phyloP scores from a whole-genome alignment of 177 flowering plant genomes.

The Tripterygium wilfordii region DNA sequence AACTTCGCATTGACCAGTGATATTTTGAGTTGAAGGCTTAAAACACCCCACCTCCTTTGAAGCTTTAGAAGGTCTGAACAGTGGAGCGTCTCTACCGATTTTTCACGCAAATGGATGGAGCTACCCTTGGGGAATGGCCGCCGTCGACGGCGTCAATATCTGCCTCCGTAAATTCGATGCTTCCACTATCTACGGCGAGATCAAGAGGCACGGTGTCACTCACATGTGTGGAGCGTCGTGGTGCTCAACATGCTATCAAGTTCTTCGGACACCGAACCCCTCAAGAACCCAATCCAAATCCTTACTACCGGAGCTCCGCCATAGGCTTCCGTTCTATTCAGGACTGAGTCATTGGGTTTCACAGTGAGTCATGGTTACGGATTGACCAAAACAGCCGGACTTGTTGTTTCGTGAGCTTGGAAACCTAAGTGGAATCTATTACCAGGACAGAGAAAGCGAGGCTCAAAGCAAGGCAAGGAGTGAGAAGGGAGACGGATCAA shows the following conservation, averaged over 20 bases:
- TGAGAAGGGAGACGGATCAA: slow-evolving; percentile 19
- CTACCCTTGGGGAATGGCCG: slow-evolving; percentile 31
- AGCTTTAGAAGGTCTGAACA: too few relatives aligned
- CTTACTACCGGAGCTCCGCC: slow-evolving; percentile 23
- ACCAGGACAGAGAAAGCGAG: slow-evolving; percentile 17
- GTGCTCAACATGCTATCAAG: slow-evolving; percentile 23
- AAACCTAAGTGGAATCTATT: slow-evolving; percentile 23
- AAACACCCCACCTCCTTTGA: too few relatives aligned
- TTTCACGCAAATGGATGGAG: too few relatives aligned
- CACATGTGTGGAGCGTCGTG: slow-evolving; percentile 32
- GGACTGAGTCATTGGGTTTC: slow-evolving; percentile 25
- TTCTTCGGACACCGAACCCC: slow-evolving; percentile 3
- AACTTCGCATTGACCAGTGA: too few relatives aligned
- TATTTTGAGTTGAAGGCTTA: too few relatives aligned
- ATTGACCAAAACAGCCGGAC: slow-evolving; percentile 31
- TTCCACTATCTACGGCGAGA: slow-evolving; percentile 6
- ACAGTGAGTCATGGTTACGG: too few relatives aligned
- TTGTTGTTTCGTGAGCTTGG: slow-evolving; percentile 26
- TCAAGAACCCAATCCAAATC: slow-evolving; percentile 11
- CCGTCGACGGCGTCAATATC: slow-evolving; percentile 27
- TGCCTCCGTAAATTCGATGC: slow-evolving; percentile 20
- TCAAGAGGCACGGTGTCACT: slow-evolving; percentile 15
- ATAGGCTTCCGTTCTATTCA: slow-evolving; percentile 19
- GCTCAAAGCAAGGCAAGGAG: slow-evolving; percentile 33
- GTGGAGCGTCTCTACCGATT: too few relatives aligned